Conservation (phyloP, 164 flowering plant species). For the Chimonanthus praecox region DNA sequence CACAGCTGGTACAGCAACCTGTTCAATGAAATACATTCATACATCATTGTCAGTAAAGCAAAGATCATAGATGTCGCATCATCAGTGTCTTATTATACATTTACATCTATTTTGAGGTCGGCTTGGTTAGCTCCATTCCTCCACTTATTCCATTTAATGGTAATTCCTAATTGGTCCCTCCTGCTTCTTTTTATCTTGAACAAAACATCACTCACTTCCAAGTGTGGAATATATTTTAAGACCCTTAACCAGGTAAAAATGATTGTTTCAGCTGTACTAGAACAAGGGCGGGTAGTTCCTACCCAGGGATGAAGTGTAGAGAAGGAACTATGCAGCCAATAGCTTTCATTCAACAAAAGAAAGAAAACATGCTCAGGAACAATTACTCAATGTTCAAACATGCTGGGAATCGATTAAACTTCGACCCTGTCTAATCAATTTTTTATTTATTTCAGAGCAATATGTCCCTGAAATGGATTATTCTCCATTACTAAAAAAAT, state of each 20-base stretch:
- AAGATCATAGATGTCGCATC: background rate
- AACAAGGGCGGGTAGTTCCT: no score
- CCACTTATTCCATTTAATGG: no score
- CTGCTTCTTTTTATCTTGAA: no score
- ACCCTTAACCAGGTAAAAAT: no score
- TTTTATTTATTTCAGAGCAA: background rate
- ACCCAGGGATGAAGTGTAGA: background rate
- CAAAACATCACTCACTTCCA: no score
- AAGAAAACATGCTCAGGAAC: background rate
- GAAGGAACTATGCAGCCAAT: background rate
- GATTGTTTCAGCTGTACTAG: no score
- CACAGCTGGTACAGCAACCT: slow-evolving; percentile 98
- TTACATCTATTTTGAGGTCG: no score
- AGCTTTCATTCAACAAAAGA: background rate
- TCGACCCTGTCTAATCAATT: background rate
- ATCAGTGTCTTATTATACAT: no score
- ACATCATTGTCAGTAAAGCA: background rate
- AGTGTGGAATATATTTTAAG: no score
- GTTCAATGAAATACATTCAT: slow-evolving; percentile 10
- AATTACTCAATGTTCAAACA: no score
- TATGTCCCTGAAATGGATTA: background rate
- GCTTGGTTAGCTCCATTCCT: no score
- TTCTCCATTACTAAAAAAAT: background rate
- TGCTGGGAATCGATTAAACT: background rate
- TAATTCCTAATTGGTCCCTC: no score